Evolutionary conservation across 306 rosid genomes (phyloP).

Genomic region (Sechiopsis laciniata): DNA sequence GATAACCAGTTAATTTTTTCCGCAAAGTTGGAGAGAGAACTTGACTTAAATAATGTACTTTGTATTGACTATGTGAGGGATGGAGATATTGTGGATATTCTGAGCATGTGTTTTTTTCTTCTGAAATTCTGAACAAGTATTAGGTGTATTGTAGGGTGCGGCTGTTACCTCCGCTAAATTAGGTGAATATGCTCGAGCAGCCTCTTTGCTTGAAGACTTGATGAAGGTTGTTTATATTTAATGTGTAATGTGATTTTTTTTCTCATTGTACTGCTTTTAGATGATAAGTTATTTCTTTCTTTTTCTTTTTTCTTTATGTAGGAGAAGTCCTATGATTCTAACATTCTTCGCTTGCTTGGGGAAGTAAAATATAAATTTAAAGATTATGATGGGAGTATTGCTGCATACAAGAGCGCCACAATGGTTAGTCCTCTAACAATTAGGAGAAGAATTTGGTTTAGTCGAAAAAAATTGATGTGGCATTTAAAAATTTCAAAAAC

Average conservation of each 20-base stretch:
- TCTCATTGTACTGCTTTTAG: slow-evolving; percentile 10
- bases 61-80: neutral
- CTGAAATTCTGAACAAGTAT: slow-evolving; percentile 22
- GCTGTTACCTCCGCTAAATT: slow-evolving; percentile 81
- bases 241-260: slow-evolving; percentile 16
- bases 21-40: neutral
- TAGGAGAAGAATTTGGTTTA: slow-evolving; percentile 8
- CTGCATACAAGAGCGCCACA: slow-evolving; percentile 65
- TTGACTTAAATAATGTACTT: slow-evolving; percentile 12
- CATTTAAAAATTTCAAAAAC: neutral
- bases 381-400: slow-evolving; percentile 75
- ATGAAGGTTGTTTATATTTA: slow-evolving; percentile 45
- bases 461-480: neutral
- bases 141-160: slow-evolving; percentile 65
- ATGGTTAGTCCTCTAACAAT: slow-evolving; percentile 46
- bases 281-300: neutral
- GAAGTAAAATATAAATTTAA: slow-evolving; percentile 71
- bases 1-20: neutral
- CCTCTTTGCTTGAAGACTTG: slow-evolving; percentile 77
- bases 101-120: neutral
- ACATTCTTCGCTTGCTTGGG: slow-evolving; percentile 85
- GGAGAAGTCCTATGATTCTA: slow-evolving; percentile 74
- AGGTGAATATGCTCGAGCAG: slow-evolving; percentile 68
- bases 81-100: slow-evolving; percentile 8
- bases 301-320: slow-evolving; percentile 23